Evolutionary conservation across 2,329 filamentous ascomycete genomes (phyloP).

Genomic region (Cyphellophora europaea): DNA sequence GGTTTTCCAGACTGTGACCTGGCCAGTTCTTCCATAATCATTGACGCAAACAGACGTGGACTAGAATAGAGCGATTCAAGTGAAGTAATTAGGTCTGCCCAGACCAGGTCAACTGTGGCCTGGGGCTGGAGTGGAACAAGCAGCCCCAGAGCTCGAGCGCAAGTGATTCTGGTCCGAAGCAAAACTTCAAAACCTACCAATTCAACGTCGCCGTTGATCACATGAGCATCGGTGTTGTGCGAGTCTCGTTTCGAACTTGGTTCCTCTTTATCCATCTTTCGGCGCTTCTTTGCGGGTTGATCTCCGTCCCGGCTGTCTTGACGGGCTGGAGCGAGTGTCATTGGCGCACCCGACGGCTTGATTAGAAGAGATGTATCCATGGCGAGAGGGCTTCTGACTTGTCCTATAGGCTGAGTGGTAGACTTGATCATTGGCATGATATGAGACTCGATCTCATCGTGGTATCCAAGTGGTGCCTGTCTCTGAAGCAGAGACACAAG

Average conservation of each 20-base stretch:
- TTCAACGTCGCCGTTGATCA: constrained; percentile 95
- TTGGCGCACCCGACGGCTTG: constrained; percentile 82
- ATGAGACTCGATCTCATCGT: constrained; percentile 47
- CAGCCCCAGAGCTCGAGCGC: constrained; percentile 76
- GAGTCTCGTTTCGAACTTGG: constrained; percentile 56
- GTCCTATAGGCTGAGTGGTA: constrained; percentile 82
- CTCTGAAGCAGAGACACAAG: constrained; percentile 34
- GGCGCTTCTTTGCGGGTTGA: constrained; percentile 43
- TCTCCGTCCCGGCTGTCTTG: constrained; percentile 33
- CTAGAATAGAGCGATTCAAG: constrained; percentile 70
- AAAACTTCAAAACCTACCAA: constrained; percentile 83
- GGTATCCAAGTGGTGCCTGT: too few species aligned
- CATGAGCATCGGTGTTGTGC: constrained; percentile 94
- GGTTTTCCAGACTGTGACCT: constrained; percentile 37
- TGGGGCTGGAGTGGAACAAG: constrained; percentile 70
- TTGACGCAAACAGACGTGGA: constrained; percentile 72
- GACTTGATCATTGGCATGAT: constrained; percentile 56
- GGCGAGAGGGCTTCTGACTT: constrained; percentile 79
- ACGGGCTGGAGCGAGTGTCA: constrained; percentile 40
- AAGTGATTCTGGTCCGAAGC: constrained; percentile 79
- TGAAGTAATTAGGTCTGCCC: constrained; percentile 59
- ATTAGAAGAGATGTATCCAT: constrained; percentile 88
- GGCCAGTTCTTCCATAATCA: constrained; percentile 83
- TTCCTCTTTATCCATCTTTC: constrained; percentile 76
- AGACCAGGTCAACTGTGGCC: constrained; percentile 38